Evolutionary conservation across 345 rosid genomes (phyloP), one percentile per base, ranked within the genome.

Genomic region (Acer campestre): DNA sequence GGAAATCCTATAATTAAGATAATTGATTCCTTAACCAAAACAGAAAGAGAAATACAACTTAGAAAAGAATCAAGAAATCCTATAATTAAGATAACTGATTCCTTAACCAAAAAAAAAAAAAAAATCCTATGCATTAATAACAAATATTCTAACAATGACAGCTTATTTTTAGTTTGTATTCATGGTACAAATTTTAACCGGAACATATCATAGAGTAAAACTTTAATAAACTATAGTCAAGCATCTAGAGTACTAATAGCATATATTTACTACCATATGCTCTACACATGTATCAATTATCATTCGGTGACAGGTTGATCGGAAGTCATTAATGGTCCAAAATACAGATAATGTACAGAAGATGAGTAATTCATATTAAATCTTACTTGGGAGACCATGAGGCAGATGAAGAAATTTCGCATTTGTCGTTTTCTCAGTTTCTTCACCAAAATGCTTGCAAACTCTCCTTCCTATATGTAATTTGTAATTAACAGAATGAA

Each of bases 361-460:
- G 27, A 61, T 22, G 53, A 29, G 25, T 35, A 46, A 67, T 9
- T 38, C 35, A 73, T 73, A 67, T 42, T 42, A 80, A 64, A 66
- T 44, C 89, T 86, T 90, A 90, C 99, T 79, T 95, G 99, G 78
- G 98, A 90, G 82, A 95, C 92, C 96, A 95, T 95, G 79, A 95
- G 97, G 87, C 95, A 90, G 58, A 95, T 82, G 68, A 92, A 84
- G 88, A 95, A 93, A 88, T 95, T 95, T 66, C 88, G 90, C 96
- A 93, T 92, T 80, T 95, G 99, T 68, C 92, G 90, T 85, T 89
- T 91, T 86, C 99, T 90, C 84, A 95, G 77, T 76, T 88, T 91
- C 93, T 88, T 94, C 83, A 93, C 98, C 0, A 87, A 88, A 77
- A 90, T 85, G 80, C 92, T 87, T 29, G 87, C 93, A 82, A 89